Evolutionary conservation across 2,329 filamentous ascomycete species (phyloP).

Genomic region (Amauroascus verrucosus): DNA sequence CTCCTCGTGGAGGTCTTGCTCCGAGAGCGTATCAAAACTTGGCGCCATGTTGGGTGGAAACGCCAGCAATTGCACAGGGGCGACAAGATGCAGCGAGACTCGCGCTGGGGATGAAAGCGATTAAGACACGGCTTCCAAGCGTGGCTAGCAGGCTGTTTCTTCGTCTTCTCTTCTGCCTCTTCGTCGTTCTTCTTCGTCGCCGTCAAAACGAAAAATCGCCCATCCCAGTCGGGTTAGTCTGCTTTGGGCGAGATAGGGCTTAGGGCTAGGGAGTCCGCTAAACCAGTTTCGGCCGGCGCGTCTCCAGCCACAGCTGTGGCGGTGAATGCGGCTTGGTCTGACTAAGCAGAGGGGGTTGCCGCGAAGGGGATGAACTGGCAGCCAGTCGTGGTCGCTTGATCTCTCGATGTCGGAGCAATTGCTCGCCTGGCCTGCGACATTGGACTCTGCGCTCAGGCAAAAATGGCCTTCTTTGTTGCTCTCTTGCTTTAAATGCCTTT

Average conservation of each 20-base stretch:
- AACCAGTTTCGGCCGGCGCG: neutral
- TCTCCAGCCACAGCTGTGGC: neutral
- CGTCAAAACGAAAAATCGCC: conserved; percentile 5
- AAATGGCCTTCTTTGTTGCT: neutral
- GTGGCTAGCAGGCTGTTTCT: too few relatives aligned
- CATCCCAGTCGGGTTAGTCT: conserved; percentile 2
- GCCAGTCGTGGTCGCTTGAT: neutral
- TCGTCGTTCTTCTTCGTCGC: neutral
- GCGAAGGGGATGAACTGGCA: neutral
- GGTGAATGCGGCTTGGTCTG: neutral
- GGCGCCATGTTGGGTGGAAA: conserved; percentile 65
- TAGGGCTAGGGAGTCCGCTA: conserved; percentile 1
- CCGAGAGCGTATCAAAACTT: conserved; percentile 83
- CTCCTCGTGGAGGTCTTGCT: conserved; percentile 82
- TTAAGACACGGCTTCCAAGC: too few relatives aligned
- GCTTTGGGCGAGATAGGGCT: neutral
- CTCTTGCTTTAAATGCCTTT: neutral
- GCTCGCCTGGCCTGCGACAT: neutral
- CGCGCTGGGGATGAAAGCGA: neutral
- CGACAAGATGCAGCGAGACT: neutral
- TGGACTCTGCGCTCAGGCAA: neutral
- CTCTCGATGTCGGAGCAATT: neutral
- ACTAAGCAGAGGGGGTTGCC: neutral
- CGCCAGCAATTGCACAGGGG: neutral
- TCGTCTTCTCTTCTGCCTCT: neutral